A percentile compares a stretch with the other conserved stretches of the same genome.
These are phyloP conservation scores for Amanita fuliginea DNA, from an alignment of 768 basidiomycete genomes.

Conservation along the genomic window DNA sequence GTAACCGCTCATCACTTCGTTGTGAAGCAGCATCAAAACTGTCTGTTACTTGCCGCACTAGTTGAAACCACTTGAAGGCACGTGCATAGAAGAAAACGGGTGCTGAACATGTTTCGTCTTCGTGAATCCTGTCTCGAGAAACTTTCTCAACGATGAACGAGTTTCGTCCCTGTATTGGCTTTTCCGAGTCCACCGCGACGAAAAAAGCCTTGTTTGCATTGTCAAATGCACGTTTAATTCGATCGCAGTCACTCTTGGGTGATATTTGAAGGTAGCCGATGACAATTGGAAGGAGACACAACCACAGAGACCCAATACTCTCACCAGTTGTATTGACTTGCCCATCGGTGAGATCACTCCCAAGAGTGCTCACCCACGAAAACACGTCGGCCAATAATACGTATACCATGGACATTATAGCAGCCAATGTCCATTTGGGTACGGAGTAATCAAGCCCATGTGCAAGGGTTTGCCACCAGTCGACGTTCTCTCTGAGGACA, in stretches of 20 bases:
- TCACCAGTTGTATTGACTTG: slow-evolving; percentile 20
- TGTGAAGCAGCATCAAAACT: slow-evolving; percentile 8
- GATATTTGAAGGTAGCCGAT: too few relatives aligned
- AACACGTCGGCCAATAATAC: slow-evolving; percentile 31
- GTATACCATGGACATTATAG: slow-evolving; percentile 30
- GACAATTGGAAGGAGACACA: too few relatives aligned
- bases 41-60: slow-evolving; percentile 8
- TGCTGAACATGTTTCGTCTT: slow-evolving; percentile 11
- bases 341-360: slow-evolving; percentile 3
- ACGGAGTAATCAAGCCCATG: slow-evolving; percentile 20
- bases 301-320: slow-evolving; percentile 23
- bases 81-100: slow-evolving; percentile 16
- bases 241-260: too few relatives aligned
- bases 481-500: slow-evolving; percentile 28
- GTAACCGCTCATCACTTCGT: not conserved
- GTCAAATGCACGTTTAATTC: too few relatives aligned
- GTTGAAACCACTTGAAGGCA: slow-evolving; percentile 11
- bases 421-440: slow-evolving; percentile 27
- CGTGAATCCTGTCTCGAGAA: not conserved
- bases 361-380: slow-evolving; percentile 18
- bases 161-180: slow-evolving; percentile 9
- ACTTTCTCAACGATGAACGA: too few relatives aligned
- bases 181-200: too few relatives aligned
- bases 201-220: too few relatives aligned
- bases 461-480: slow-evolving; percentile 27